Conservation (phyloP, 306 rosid genomes). For the Luffa aegyptiaca region DNA sequence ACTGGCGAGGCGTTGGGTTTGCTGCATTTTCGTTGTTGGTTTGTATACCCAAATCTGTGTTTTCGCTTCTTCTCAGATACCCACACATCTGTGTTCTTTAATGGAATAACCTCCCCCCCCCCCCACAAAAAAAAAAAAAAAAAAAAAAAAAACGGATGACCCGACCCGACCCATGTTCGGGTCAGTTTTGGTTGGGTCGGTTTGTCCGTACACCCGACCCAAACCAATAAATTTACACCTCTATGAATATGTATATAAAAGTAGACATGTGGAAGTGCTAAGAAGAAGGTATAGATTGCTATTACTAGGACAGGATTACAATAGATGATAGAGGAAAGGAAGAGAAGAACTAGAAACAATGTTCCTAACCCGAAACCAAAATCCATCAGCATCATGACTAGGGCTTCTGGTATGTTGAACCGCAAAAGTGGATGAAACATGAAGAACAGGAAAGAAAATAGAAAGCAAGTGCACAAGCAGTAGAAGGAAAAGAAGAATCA, state of each 20-base stretch:
- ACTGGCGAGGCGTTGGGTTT: no score
- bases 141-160: no score
- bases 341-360: slow-evolving; percentile 22
- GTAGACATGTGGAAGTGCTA: not conserved
- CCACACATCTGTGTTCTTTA: no score
- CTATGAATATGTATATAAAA: not conserved
- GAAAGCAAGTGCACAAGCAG: slow-evolving; percentile 12
- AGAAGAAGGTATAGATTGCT: not conserved
- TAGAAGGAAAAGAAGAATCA: slow-evolving; percentile 23
- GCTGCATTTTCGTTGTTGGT: no score
- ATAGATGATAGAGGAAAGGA: slow-evolving; percentile 25
- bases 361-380: slow-evolving; percentile 23
- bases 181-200: no score
- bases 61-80: no score
- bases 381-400: slow-evolving; percentile 15
- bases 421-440: not conserved
- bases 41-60: no score
- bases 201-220: no score
- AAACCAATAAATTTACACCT: no score
- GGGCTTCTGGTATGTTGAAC: slow-evolving; percentile 5
- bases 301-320: slow-evolving; percentile 11
- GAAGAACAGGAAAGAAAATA: slow-evolving; percentile 14
- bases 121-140: no score
- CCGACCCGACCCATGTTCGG: no score
- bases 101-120: no score